Conservation (phyloP, 164 flowering plant species). For the Pachysandra terminalis region DNA sequence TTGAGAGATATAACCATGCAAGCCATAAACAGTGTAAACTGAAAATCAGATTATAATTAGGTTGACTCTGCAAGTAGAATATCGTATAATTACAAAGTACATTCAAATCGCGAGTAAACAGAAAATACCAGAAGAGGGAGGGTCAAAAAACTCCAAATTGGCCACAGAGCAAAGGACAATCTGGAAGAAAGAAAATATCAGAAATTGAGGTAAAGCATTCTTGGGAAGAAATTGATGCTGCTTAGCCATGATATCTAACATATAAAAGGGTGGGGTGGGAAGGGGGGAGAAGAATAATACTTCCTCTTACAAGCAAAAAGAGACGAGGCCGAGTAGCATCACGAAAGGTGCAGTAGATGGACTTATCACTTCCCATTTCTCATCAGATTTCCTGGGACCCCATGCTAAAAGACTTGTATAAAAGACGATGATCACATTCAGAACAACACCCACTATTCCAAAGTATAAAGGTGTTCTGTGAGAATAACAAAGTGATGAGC, state of each 20-base stretch:
- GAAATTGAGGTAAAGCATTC: constrained; percentile 10
- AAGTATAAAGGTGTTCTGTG: constrained; percentile 74
- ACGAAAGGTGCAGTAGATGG: constrained; percentile 58
- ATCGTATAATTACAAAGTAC: constrained; percentile 1
- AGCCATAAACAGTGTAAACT: constrained; percentile 92
- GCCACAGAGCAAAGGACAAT: constrained; percentile 83
- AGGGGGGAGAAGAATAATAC: background rate
- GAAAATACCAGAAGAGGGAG: constrained; percentile 79
- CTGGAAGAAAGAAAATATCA: constrained; percentile 36
- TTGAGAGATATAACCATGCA: constrained; percentile 60
- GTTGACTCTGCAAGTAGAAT: background rate
- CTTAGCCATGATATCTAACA: background rate
- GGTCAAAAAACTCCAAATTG: constrained; percentile 88
- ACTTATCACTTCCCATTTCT: constrained; percentile 61
- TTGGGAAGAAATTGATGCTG: background rate
- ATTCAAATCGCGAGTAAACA: background rate
- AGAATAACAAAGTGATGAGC: constrained; percentile 3
- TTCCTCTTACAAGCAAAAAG: constrained; percentile 74
- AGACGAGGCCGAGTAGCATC: constrained; percentile 57
- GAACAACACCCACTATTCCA: constrained; percentile 52
- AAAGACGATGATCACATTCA: constrained; percentile 48
- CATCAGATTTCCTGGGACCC: constrained; percentile 56
- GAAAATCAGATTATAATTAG: constrained; percentile 29
- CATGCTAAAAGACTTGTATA: constrained; percentile 54
- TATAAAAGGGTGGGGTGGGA: background rate